Conservation (phyloP, 2,329 filamentous ascomycete genomes). For the Aspergillus intermedius region DNA sequence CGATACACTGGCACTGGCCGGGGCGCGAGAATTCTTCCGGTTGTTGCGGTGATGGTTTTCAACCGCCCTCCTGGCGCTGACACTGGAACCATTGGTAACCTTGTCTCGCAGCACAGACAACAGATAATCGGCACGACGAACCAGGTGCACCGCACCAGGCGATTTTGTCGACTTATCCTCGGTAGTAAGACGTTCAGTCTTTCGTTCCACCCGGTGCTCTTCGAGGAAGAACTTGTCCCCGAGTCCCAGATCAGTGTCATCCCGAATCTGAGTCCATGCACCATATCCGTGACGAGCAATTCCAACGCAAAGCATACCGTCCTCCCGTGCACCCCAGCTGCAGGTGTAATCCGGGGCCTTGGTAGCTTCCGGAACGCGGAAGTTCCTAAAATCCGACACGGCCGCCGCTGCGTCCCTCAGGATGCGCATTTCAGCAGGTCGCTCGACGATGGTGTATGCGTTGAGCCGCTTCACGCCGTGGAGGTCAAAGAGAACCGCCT, state of each 20-base stretch:
- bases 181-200: conserved; percentile 72
- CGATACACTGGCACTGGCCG: conserved; percentile 34
- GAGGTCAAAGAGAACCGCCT: conserved; percentile 93
- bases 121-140: conserved; percentile 89
- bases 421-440: conserved; percentile 80
- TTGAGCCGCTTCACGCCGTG: conserved; percentile 91
- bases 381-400: conserved; percentile 64
- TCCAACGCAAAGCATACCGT: conserved; percentile 93
- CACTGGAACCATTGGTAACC: conserved; percentile 56
- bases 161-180: conserved; percentile 61
- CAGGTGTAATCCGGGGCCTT: conserved; percentile 90
- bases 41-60: conserved; percentile 95
- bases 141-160: conserved; percentile 93
- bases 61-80: conserved; percentile 67
- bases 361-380: conserved; percentile 82
- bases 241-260: conserved; percentile 80
- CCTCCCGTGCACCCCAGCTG: conserved; percentile 85
- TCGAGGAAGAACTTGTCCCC: conserved; percentile 91
- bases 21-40: conserved; percentile 56
- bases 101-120: conserved; percentile 91
- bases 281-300: conserved; percentile 93
- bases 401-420: conserved; percentile 65
- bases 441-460: conserved; percentile 87
- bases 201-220: conserved; percentile 96
- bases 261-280: conserved; percentile 88